Percentiles rank a stretch among this genome's conserved stretches.
These are phyloP conservation scores for Arthonia radiata DNA, from an alignment of 495 filamentous ascomycete genomes.

Conservation along the genomic window DNA sequence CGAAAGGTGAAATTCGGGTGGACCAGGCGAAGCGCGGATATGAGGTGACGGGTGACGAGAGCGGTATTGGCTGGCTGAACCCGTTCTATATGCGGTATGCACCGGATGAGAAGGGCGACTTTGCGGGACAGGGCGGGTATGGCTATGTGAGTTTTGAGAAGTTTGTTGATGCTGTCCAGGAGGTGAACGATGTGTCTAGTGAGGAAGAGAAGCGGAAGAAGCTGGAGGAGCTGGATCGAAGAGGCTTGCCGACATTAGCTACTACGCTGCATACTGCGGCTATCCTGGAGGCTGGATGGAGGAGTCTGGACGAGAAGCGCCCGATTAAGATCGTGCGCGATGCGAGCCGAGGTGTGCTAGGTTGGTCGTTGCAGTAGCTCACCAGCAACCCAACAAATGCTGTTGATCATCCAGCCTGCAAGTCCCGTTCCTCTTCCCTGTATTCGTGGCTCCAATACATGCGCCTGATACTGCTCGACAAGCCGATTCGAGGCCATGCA, in stretches of 20 bases:
- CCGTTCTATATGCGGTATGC: constrained; percentile 83
- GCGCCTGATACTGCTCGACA: too few relatives aligned
- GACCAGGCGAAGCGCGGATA: constrained; percentile 91
- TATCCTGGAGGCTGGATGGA: constrained; percentile 66
- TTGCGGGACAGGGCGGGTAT: constrained; percentile 73
- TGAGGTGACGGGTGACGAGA: constrained; percentile 65
- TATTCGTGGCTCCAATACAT: too few relatives aligned
- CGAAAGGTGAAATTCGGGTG: constrained; percentile 60
- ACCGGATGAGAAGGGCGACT: constrained; percentile 86
- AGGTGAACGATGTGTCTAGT: too few relatives aligned
- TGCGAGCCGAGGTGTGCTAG: too few relatives aligned
- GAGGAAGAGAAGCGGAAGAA: constrained; percentile 41
- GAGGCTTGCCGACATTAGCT: constrained; percentile 59
- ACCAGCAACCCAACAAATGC: too few relatives aligned
- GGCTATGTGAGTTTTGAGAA: constrained; percentile 91
- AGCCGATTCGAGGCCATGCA: too few relatives aligned
- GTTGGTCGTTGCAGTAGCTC: too few relatives aligned
- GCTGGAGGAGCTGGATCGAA: constrained; percentile 47
- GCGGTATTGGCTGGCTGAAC: constrained; percentile 58
- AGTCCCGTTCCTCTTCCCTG: too few relatives aligned
- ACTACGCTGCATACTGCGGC: constrained; percentile 83
- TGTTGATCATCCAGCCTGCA: too few relatives aligned
- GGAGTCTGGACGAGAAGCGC: constrained; percentile 56
- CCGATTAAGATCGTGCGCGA: constrained; percentile 51
- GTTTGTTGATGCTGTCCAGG: constrained; percentile 68